Base-by-base conservation (phyloP, 148 eudicot genomes). In the Fallopia convolvulus region DNA sequence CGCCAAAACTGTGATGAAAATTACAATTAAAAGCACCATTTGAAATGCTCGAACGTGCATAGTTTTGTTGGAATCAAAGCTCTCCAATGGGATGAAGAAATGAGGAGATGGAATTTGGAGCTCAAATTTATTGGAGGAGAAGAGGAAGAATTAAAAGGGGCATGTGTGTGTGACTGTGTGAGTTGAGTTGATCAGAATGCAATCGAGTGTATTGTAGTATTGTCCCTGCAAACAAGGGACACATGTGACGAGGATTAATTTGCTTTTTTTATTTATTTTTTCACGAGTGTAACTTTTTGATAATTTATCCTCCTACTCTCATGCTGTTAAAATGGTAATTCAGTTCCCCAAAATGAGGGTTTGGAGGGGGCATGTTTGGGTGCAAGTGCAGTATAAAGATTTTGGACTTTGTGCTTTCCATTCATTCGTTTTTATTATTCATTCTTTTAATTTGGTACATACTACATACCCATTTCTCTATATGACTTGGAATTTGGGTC, bases 171-270 rank as follows among this genome's bases (percentile, higher is more conserved):
- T 56, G 26, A 18, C 32, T 6, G 9, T 15, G 8, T 56, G 26
- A 18, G 39, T n/a, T 26, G 21, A 55, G 23, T n/a, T 53, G 60
- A 5, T 53, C 17, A 52, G 61, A 55, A 1, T 66, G 72, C 33
- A 66, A 66, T 66, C 44, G 44, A 33, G 44, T 66, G 20, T 33
- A 66, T 66, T 66, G 20, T 32, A 66, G 30, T 26, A 26, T 66
- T 66, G 42, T 66, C 72, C 72, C 72, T 66, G 72, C 44, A 66
- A 66, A 66, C 72, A 66, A 66, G 72, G 72, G 72, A 66, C 72
- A 66, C 72, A 36, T 66, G 17, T 36, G 72, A 33, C 72, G 72
- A 66, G 72, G 72, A 33, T 44, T 1, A n/a, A 5, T 6, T 2
- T 30, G 14, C 10, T 66, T 12, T 66, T 66, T 33, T 26, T 26